Conservation (phyloP, 2,329 filamentous ascomycete genomes). For the Cladosporium phlei region DNA sequence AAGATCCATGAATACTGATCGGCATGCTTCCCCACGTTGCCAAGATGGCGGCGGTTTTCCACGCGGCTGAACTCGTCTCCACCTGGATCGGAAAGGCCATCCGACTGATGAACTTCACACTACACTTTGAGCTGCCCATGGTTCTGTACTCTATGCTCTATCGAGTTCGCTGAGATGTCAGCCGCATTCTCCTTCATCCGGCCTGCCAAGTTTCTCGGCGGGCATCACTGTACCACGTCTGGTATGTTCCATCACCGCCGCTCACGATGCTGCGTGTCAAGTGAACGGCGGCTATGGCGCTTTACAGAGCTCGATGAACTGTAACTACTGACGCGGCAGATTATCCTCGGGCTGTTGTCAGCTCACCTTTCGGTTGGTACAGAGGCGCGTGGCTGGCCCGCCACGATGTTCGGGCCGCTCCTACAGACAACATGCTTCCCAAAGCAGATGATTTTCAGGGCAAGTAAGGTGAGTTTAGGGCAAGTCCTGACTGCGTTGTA, state of each 20-base stretch:
- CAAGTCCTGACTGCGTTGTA: background rate
- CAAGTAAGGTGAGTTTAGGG: background rate
- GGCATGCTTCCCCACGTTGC: background rate
- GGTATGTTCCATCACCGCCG: background rate
- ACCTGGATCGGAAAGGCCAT: background rate
- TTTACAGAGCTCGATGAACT: background rate
- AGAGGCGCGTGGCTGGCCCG: too few species aligned
- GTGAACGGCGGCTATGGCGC: background rate
- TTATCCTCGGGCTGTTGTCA: background rate
- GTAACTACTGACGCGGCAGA: background rate
- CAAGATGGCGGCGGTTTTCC: background rate
- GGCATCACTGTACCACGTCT: background rate
- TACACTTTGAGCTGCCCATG: background rate
- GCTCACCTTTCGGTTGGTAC: background rate
- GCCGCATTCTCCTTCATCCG: background rate
- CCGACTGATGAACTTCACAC: background rate
- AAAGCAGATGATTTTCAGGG: too few species aligned
- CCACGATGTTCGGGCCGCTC: too few species aligned
- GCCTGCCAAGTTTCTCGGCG: background rate
- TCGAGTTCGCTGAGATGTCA: background rate
- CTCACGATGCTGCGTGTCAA: background rate
- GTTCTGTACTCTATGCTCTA: background rate
- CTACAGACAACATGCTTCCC: too few species aligned
- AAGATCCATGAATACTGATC: constrained; percentile 1
- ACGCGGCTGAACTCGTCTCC: constrained; percentile 2